Evolutionary conservation across 192 early-diverging fungal genomes (phyloP), one percentile per base, ranked within the genome.

Genomic region (Lobosporangium transversale): DNA sequence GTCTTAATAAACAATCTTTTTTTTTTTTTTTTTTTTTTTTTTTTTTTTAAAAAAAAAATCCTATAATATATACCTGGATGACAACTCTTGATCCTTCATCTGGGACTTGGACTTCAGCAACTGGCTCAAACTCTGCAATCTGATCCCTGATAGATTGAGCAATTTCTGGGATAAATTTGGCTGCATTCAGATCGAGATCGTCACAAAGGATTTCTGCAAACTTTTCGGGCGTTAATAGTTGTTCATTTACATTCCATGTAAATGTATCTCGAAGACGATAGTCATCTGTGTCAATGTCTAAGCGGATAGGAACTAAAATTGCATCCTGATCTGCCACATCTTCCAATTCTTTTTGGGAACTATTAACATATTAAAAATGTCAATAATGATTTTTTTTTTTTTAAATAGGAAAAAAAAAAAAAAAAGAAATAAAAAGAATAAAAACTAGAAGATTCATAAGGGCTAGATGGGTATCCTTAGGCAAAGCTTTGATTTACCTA

Each of bases 231-330:
- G 93, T 93, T 50, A 94, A 79, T 3, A 87, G 68, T 67, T 86
- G 87, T 68, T 94, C 93, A 66, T 96, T 91, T 53, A 95, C 84
- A 65, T 98, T 98, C 96, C 96, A 98, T 24, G 91, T 88, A 79
- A 98, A 98, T 18, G 90, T 85, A 61, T 98, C 96, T 27, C 94
- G 85, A 53, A 97, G 75, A 48, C 93, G 93, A 57, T 91, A 82
- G 40, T 93, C 93, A 43, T 95, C 93, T 1, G 93, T 68, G 79
- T 98, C 96, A 78, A 97, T 73, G 70, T 98, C 95, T n/a, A 98
- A 73, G 12, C 93, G 84, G 31, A 98, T 96, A 8, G 96, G 96
- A 1, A 97, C 93, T 15, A 97, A 70, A 15, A 86, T 73, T 74
- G 95, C 95, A 17, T 88, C 85, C 51, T 85, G 82, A 47, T 89